Evolutionary conservation across 179 eudicot genomes (phyloP), one percentile per base, ranked within the genome.

Genomic region (Nepenthes alata): DNA sequence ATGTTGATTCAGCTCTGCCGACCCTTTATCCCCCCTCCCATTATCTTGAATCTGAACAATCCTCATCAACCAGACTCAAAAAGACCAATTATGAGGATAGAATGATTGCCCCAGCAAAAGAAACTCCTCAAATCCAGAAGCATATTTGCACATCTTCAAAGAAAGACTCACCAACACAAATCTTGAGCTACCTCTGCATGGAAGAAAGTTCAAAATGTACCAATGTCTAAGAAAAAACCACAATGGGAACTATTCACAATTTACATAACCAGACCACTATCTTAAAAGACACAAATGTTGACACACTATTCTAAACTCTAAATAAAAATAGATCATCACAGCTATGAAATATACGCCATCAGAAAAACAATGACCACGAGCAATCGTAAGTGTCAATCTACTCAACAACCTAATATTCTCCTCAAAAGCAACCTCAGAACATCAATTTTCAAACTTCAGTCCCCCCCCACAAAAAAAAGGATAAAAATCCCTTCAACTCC

Each of bases 21-120:
- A 70, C 57, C 71, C 80, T 63, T 74, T 77, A 64, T 70, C 73
- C 35, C 72, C 60, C 11, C 73, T 63, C 50, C 75, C 83, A 72
- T 77, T 70, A 49, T 58, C 62, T 45, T 45, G 70, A 65, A 53
- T 72, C 66, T 62, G 63, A 75, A 75, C 73, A 63, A 66, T 50
- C 81, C 73, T 85, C 85, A 78, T 83, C 67, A 81, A 79, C 86
- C 80, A 61, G 81, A 78, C 68, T 77, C 80, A 68, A 79, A 77
- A 58, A 65, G 63, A 69, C 78, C 79, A 63, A 61, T 37, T 56
- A 69, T 58, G 51, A 77, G 60, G 45, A 74, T 25, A 53, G 72
- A 67, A 69, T 51, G 75, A 70, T 45, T 73, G 67, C 49, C 63
- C 63, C 38, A 60, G 61, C 60, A 64, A 60, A 63, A 66, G 66